Conservation (phyloP, 768 basidiomycete species). For the Tricholoma hemisulphureum region DNA sequence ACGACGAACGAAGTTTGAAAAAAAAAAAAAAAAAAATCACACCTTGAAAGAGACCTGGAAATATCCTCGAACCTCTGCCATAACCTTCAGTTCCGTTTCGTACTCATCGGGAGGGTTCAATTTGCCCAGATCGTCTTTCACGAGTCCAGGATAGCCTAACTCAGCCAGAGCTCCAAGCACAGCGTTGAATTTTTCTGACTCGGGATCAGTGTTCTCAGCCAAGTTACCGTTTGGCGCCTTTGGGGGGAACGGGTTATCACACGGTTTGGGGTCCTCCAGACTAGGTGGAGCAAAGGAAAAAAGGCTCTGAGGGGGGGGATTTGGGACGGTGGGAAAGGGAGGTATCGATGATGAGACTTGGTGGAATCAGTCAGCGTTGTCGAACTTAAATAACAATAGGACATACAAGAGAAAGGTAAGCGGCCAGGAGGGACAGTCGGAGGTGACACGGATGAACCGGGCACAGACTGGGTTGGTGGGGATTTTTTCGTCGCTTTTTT, state of each 20-base stretch:
- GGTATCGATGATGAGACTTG: not conserved
- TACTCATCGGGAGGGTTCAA: constrained; percentile 34
- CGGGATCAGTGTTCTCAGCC: not conserved
- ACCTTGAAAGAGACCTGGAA: constrained; percentile 49
- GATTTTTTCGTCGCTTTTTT: not conserved
- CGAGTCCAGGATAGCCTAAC: constrained; percentile 28
- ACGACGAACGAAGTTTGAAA: not conserved
- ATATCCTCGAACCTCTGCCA: constrained; percentile 45
- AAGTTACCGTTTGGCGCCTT: not conserved
- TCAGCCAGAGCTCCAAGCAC: constrained; percentile 30
- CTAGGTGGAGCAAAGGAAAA: too few species aligned
- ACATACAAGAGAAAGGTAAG: not conserved
- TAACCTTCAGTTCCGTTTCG: constrained; percentile 41
- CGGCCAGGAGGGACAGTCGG: not conserved
- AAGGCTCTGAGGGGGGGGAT: too few species aligned
- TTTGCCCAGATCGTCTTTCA: constrained; percentile 30
- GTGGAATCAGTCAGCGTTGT: not conserved
- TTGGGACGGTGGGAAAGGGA: not conserved
- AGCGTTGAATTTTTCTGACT: constrained; percentile 12
- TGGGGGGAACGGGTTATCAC: not conserved
- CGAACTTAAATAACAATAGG: not conserved
- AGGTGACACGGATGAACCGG: not conserved
- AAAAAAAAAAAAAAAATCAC: not conserved
- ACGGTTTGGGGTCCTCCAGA: not conserved
- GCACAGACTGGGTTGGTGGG: not conserved